phyloP scores from a whole-genome alignment of 352 stramenopile genomes.

The Phytophthora fragariae region DNA sequence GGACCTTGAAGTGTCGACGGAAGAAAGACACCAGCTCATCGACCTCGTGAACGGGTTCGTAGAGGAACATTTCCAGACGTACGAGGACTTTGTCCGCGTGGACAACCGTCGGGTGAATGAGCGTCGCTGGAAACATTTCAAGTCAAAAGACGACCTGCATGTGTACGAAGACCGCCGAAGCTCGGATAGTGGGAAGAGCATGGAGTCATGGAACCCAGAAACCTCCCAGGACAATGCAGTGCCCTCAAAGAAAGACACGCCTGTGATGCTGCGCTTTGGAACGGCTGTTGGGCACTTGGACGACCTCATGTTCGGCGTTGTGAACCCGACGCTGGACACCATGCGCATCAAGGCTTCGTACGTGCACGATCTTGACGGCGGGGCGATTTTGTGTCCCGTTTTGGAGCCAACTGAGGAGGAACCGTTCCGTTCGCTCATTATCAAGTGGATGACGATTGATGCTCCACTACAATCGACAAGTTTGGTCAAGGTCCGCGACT shows the following conservation, averaged over 20 bases:
- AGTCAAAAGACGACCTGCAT: conserved; percentile 50
- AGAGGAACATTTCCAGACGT: conserved; percentile 46
- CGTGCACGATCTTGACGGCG: conserved; percentile 37
- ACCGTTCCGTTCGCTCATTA: conserved; percentile 40
- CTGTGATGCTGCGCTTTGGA: conserved; percentile 30
- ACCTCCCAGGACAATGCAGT: not conserved
- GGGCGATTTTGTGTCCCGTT: conserved; percentile 33
- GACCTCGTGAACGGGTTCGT: conserved; percentile 41
- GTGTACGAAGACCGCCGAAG: conserved; percentile 45
- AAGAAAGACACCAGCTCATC: conserved; percentile 36
- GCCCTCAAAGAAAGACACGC: conserved; percentile 5
- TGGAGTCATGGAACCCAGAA: not conserved
- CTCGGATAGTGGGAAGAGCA: not conserved
- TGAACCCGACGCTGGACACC: conserved; percentile 39
- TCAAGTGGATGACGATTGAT: conserved; percentile 48
- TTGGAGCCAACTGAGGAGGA: conserved; percentile 37
- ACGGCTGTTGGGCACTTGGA: conserved; percentile 41
- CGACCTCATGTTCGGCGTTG: conserved; percentile 47
- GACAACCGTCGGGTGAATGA: conserved; percentile 43
- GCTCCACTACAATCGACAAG: conserved; percentile 26
- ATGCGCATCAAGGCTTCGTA: conserved; percentile 44
- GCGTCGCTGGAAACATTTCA: conserved; percentile 48
- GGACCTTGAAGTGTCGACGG: conserved; percentile 30
- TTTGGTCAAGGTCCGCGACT: conserved; percentile 38
- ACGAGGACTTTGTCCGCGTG: conserved; percentile 41